These are phyloP conservation scores for Kluyveromyces marxianus DNA, from an alignment of 1,139 yeast species.

Conservation along the genomic window DNA sequence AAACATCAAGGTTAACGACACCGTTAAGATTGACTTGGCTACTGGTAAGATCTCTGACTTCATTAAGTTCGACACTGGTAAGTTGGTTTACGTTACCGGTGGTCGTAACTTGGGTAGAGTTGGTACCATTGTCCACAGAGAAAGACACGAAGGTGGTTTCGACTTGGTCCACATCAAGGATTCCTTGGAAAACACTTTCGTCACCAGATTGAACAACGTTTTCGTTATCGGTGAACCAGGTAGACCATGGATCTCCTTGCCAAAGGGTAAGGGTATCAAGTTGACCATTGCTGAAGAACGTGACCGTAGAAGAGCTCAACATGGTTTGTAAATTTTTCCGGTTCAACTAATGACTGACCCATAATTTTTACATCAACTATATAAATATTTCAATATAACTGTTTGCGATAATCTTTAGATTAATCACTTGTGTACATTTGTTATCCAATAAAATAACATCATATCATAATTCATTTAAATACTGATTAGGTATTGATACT, in stretches of 20 bases:
- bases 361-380: conserved; percentile 7
- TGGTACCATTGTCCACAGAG: conserved; percentile 97
- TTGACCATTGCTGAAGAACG: conserved; percentile 98
- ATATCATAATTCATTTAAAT: neutral
- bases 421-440: conserved; percentile 6
- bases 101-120: conserved; percentile 99
- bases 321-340: conserved; percentile 28
- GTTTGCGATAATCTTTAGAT: conserved; percentile 6
- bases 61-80: conserved; percentile 94
- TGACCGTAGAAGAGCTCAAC: conserved; percentile 93
- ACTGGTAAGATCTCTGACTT: conserved; percentile 88
- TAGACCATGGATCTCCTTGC: conserved; percentile 94
- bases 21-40: conserved; percentile 93
- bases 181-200: conserved; percentile 93
- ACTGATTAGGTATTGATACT: too few species aligned
- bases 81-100: conserved; percentile 95
- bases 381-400: conserved; percentile 4
- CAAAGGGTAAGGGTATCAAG: conserved; percentile 99
- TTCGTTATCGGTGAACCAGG: conserved; percentile 97
- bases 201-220: conserved; percentile 95
- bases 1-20: conserved; percentile 89
- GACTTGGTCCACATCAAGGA: conserved; percentile 98
- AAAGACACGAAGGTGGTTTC: conserved; percentile 99
- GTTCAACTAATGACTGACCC: conserved; percentile 1
- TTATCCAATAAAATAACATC: conserved; percentile 4